These are phyloP conservation scores for Coemansia sp. DNA, from an alignment of 192 early-diverging fungal species.

Conservation along the genomic window DNA sequence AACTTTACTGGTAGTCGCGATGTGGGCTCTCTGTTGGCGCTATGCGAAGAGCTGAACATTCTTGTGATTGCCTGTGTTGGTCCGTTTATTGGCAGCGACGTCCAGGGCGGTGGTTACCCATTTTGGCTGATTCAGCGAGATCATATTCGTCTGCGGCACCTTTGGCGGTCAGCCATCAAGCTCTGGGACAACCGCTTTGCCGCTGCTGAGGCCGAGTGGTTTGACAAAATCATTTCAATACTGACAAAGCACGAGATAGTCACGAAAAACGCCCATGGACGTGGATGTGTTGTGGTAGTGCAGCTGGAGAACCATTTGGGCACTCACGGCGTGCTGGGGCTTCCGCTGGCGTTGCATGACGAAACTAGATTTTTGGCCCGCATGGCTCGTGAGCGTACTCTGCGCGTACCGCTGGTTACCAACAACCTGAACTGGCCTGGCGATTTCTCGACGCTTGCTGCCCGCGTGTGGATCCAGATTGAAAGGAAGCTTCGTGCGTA, in stretches of 20 bases:
- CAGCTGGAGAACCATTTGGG: conserved; percentile 85
- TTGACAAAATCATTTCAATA: conserved; percentile 71
- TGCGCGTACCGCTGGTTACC: conserved; percentile 81
- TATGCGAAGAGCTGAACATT: conserved; percentile 73
- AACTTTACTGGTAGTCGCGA: conserved; percentile 73
- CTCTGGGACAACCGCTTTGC: conserved; percentile 69
- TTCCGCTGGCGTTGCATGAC: conserved; percentile 77
- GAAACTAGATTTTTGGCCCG: conserved; percentile 77
- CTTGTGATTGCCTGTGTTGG: conserved; percentile 83
- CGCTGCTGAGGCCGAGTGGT: conserved; percentile 72
- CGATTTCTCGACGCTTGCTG: conserved; percentile 30
- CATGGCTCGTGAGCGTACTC: conserved; percentile 70
- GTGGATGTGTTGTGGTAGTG: conserved; percentile 72
- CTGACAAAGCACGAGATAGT: conserved; percentile 78
- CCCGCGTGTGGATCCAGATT: conserved; percentile 18
- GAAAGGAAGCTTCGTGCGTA: conserved; percentile 34
- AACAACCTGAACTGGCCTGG: conserved; percentile 63
- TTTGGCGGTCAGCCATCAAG: conserved; percentile 64
- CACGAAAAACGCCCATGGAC: conserved; percentile 43
- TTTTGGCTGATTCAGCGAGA: conserved; percentile 77
- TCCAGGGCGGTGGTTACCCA: conserved; percentile 72
- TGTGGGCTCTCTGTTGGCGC: conserved; percentile 65
- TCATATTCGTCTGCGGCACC: conserved; percentile 71
- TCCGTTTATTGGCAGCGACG: conserved; percentile 80
- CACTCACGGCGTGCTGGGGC: conserved; percentile 54